A percentile compares a stretch with the other conserved stretches of the same genome.
Conservation (phyloP, 306 rosid genomes). For the Vigna angularis region DNA sequence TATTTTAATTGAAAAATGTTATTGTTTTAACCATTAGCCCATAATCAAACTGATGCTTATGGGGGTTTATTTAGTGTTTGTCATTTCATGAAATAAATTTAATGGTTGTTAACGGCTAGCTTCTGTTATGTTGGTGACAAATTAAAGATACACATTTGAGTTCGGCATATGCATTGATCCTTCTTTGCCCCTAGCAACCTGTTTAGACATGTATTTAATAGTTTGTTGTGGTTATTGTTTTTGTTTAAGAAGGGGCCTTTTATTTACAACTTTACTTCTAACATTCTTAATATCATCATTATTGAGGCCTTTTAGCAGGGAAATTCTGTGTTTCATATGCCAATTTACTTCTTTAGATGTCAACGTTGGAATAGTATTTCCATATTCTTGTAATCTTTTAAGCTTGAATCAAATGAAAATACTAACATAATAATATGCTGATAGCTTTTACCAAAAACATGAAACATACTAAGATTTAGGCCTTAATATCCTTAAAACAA, state of each 20-base stretch:
- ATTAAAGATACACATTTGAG: slow-evolving; percentile 4
- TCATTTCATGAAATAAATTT: background rate
- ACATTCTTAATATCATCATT: background rate
- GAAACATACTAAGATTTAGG: background rate
- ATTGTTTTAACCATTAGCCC: slow-evolving; percentile 24
- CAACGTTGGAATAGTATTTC: slow-evolving; percentile 3
- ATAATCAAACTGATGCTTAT: slow-evolving; percentile 21
- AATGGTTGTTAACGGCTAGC: slow-evolving; percentile 11
- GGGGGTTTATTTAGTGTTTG: slow-evolving; percentile 21
- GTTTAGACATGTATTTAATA: background rate
- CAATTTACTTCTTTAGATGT: slow-evolving; percentile 9
- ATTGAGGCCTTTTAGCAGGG: background rate
- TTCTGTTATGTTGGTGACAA: background rate
- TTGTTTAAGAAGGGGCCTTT: slow-evolving; percentile 7
- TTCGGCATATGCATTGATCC: slow-evolving; percentile 16
- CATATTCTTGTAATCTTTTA: slow-evolving; percentile 2
- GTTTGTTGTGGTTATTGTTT: background rate
- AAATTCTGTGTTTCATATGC: background rate
- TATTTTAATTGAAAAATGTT: slow-evolving; percentile 10
- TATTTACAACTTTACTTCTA: background rate
- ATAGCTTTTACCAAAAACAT: background rate
- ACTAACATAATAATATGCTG: slow-evolving; percentile 1
- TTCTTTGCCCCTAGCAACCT: slow-evolving; percentile 12
- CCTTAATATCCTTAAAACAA: background rate
- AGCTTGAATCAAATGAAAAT: slow-evolving; percentile 19